Evolutionary conservation across 1,284 basidiomycete genomes (phyloP).

Genomic region (Sutorius eximius): DNA sequence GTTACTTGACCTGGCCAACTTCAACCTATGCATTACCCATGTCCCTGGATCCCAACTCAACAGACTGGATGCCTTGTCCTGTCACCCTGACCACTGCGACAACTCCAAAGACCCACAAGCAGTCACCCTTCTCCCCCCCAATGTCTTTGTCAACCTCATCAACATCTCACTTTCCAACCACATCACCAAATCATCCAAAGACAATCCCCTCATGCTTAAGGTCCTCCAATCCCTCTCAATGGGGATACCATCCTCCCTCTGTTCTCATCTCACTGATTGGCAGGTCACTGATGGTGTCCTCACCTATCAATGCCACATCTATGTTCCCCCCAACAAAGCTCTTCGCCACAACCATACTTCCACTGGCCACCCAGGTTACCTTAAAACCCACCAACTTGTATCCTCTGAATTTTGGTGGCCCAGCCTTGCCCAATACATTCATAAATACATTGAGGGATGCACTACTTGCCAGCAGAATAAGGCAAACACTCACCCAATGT

Average conservation of each 20-base stretch:
- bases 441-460: neutral
- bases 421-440: neutral
- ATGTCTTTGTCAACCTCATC: too few relatives aligned
- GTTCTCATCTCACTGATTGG: neutral
- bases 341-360: neutral
- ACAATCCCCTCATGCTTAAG: too few relatives aligned
- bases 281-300: neutral
- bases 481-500: fast-evolving
- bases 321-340: neutral
- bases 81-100: too few relatives aligned
- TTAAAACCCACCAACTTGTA: neutral
- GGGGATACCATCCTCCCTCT: fast-evolving
- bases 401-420: neutral
- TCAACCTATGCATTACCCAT: neutral
- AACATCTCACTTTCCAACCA: neutral
- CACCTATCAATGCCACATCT: neutral
- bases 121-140: too few relatives aligned
- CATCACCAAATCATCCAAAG: too few relatives aligned
- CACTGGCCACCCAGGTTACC: neutral
- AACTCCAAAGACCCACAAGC: too few relatives aligned
- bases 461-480: neutral
- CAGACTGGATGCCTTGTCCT: neutral
- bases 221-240: neutral
- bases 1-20: neutral
- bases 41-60: neutral